Evolutionary conservation across 2,329 filamentous ascomycete genomes (phyloP), one percentile per base, ranked within the genome.

Genomic region (Arthrobotrys sphaeroides): DNA sequence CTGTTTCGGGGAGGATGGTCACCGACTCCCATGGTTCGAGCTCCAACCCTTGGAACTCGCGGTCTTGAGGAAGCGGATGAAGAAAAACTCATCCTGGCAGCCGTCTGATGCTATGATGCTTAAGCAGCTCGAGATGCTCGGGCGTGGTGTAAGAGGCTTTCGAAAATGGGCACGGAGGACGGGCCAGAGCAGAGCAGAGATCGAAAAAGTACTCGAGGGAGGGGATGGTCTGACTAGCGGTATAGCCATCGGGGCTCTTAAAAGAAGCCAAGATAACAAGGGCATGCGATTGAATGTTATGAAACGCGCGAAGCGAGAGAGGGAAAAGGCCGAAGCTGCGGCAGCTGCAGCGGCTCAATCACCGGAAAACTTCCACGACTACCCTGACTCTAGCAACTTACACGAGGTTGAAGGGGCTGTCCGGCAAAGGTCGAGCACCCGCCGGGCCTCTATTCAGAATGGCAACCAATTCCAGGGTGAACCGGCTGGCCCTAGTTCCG

Each of bases 101-200:
- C 92, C 92, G 0, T 94, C 91, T 77, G 90, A 92, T 79, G 94
- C 92, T 0, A 95, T 95, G 92, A 91, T 94, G 77, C 88, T 90
- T 13, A 86, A 91, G 28, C 91, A 94, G 82, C 86, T 95, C 0
- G 91, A 91, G 81, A 85, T 85, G 18, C 86, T 92, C 16, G 89
- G 89, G 0, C 89, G 92, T 47, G 89, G 89, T 1, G 85, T 88
- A 13, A 66, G 72, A 28, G 72, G 72, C 0, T 76, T 76, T 28
- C 57, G 64, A 31, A 76, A 76, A 55, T 76, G 72, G 72, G 72
- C 72, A 6, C 62, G 60, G 24, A 76, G 72, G 45, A 76, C 72
- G n/a, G 66, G 66, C 7, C 57, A 76, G 24, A 70, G 43, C 22
- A 69, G 68, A 26, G 59, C 47, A 6, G 72, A 76, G 10, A 24